phyloP scores from a whole-genome alignment of 495 filamentous ascomycete species.

The Talaromyces borbonicus region DNA sequence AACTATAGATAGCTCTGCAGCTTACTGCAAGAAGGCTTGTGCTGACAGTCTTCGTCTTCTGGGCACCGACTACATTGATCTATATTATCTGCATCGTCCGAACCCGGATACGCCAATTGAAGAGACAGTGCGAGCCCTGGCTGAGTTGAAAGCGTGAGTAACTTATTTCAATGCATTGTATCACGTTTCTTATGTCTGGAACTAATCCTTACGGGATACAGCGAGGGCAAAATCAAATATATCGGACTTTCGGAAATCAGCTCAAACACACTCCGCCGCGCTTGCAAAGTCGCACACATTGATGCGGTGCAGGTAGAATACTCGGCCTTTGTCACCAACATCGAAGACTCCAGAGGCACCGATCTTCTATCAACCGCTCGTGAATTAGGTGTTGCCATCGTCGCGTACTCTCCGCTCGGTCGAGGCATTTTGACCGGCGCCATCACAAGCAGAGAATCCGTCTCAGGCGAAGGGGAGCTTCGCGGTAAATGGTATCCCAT shows the following conservation, averaged over 20 bases:
- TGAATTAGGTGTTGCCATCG: conserved; percentile 34
- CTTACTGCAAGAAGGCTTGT: conserved; percentile 36
- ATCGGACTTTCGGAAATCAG: conserved; percentile 30
- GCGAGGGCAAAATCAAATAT: conserved; percentile 40
- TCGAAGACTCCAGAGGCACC: conserved; percentile 38
- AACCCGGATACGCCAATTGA: conserved; percentile 39
- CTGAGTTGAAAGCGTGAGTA: conserved; percentile 37
- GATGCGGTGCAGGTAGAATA: conserved; percentile 37
- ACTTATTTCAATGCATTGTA: too few relatives aligned
- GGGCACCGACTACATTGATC: conserved; percentile 34
- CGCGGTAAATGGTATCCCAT: conserved; percentile 10
- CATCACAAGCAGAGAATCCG: conserved; percentile 9
- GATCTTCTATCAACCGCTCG: conserved; percentile 38
- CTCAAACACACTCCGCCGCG: conserved; percentile 29
- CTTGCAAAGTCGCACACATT: conserved; percentile 24
- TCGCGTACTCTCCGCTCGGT: conserved; percentile 37
- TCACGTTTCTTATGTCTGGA: neutral
- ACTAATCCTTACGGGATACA: conserved; percentile 8
- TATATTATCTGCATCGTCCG: conserved; percentile 28
- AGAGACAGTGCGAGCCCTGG: conserved; percentile 35
- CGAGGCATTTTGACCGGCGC: conserved; percentile 32
- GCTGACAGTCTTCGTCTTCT: conserved; percentile 31
- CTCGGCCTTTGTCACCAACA: conserved; percentile 34
- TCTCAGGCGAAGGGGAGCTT: conserved; percentile 16
- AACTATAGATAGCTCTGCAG: conserved; percentile 26